These are phyloP conservation scores for Rhododendron simsii DNA, from an alignment of 148 eudicot species.

Conservation along the genomic window DNA sequence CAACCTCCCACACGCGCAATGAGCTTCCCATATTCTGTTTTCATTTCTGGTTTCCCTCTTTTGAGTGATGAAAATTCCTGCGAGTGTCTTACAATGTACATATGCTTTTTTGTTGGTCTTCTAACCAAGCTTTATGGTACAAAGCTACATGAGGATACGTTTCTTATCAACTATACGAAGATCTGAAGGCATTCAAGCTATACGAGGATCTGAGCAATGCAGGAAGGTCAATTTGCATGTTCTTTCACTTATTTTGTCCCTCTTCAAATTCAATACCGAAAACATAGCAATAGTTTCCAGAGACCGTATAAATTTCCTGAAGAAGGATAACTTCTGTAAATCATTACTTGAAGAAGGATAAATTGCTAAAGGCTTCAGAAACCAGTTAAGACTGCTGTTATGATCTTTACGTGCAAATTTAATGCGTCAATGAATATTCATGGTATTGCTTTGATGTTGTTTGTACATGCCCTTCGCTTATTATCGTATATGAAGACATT, in stretches of 20 bases:
- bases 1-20: conserved; percentile 37
- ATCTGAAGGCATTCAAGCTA: neutral
- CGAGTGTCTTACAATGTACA: neutral
- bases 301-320: neutral
- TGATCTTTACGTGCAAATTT: neutral
- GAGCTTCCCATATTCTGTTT: neutral
- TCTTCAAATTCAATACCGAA: neutral
- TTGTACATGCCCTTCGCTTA: neutral
- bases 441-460: neutral
- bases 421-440: neutral
- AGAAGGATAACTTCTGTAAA: too few species aligned
- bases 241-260: neutral
- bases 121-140: neutral
- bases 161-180: neutral
- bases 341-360: neutral
- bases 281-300: neutral
- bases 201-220: neutral
- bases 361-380: neutral
- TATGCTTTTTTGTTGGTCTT: neutral
- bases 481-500: neutral
- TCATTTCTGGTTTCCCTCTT: neutral
- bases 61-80: neutral
- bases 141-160: neutral
- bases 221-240: neutral
- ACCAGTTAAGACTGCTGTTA: neutral